Evolutionary conservation across 2,329 filamentous ascomycete genomes (phyloP), one percentile per base, ranked within the genome.

Genomic region (Chaetomium olivaceum): DNA sequence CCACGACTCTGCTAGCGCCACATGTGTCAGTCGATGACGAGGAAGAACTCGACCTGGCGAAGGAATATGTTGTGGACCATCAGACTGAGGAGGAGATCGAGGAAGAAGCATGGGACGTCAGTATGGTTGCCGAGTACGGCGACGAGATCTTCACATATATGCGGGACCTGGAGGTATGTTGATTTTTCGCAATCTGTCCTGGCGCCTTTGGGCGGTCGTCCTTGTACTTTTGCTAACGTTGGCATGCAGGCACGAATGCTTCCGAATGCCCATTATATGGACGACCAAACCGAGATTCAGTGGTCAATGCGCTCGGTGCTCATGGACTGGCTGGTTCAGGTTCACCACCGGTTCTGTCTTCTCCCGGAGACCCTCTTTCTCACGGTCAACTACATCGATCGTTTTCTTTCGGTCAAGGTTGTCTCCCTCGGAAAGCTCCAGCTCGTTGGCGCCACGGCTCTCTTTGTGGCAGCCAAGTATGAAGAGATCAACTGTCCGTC

Each of bases 401-500:
- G 95, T 29, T 99, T 99, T 78, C 86, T 99, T 25, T 95, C 93
- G 1, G 87, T 87, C 81, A 99, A 99, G 82, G 89, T 97, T 46
- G 93, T 99, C 39, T 98, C 95, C 1, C 86, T 98, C 16, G 91
- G 91, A 68, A 98, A 98, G 80, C 85, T 99, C 55, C 95, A 99
- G 80, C 87, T 99, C 19, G 95, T 98, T 60, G 95, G 95, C 56
- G 94, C 95, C 25, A 98, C 95, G 4, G 95, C 95, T 29, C 90
- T 99, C 71, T 93, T 98, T 73, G 89, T 99, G 67, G 95, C 95
- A 14, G 91, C 95, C 72, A 99, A 99, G 80, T 99, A 97, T 76
- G 95, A 99, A 78, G 95, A 99, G 80, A 97, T 99, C 81, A 96
- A 97, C 79, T 97, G 93, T 77, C 95, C 93, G 27, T 97, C 94